phyloP scores from a whole-genome alignment of 2,329 filamentous ascomycete genomes.

The Apiospora saccharicola region DNA sequence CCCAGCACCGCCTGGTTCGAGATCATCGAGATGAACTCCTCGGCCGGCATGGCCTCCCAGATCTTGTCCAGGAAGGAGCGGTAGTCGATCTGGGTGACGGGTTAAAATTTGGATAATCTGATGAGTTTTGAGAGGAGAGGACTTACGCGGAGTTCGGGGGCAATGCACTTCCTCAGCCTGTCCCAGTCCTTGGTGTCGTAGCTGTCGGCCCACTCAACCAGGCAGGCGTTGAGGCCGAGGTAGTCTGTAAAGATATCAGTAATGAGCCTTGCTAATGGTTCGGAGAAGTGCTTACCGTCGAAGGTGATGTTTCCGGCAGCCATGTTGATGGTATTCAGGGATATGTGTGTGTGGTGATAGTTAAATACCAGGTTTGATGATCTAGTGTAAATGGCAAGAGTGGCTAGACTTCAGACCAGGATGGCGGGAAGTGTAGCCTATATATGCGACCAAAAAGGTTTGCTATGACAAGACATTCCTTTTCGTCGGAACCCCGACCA shows the following conservation, averaged over 20 bases:
- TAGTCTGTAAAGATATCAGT: conserved; percentile 33
- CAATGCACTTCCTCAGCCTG: conserved; percentile 65
- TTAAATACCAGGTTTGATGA: neutral
- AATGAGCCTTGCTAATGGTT: no score
- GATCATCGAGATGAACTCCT: conserved; percentile 68
- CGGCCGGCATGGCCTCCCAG: conserved; percentile 67
- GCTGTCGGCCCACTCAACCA: conserved; percentile 68
- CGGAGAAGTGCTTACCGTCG: neutral
- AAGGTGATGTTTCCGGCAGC: conserved; percentile 21
- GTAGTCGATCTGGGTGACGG: conserved; percentile 69
- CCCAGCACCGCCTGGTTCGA: conserved; percentile 64
- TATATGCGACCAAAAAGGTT: neutral
- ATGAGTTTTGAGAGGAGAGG: no score
- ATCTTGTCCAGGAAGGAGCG: conserved; percentile 66
- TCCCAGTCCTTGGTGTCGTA: conserved; percentile 72
- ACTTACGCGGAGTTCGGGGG: conserved; percentile 61
- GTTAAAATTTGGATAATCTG: conserved; percentile 8
- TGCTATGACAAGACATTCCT: neutral
- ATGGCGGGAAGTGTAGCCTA: neutral
- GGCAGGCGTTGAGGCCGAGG: conserved; percentile 41
- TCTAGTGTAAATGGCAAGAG: neutral
- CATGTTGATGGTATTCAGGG: neutral
- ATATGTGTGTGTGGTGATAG: neutral
- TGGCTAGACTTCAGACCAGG: neutral
- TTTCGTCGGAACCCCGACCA: conserved; percentile 28